Base-by-base conservation (phyloP, 129 eudicot species). In the Rutidosis leptorrhynchoides region DNA sequence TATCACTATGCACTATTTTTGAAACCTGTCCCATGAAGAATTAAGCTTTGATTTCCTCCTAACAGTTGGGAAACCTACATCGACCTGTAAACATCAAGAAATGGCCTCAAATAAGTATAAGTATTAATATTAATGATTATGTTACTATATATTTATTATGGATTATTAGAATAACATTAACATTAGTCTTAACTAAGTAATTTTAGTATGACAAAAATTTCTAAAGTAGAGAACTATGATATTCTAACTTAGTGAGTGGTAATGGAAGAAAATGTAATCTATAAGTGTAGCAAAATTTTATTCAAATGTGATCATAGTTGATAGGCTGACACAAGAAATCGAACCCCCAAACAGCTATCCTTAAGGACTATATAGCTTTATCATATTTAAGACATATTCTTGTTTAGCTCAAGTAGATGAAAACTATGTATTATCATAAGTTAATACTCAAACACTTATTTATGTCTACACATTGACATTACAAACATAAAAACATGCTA, bases 11-110 rank as follows among this genome's bases (percentile, higher is more conserved):
- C 16, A 12, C 1, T 33, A 48, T 57, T 62, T 69, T n/a, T n/a
- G n/a, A 19, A 65, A 89, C 96, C 86, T 89, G 72, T 84, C 70
- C 90, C 94, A 85, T 32, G 94, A 83, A 25, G 90, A 74, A 79
- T 68, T 70, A 7, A 57, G 65, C 27, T 64, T 85, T 72, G 90
- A 79, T 74, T 82, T 81, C 83, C 74, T 87, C 49, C 90, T 84
- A 24, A 74, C 27, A 37, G 73, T 8, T 65, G 86, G 88, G 33
- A 81, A 85, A 64, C 82, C 88, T 63, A 81, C 37, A 68, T 69
- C 88, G 67, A 89, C 78, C 94, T 89, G 83, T 20, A 57, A 2
- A 52, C n/a, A 37, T 78, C 46, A 77, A 28, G 12, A 56, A 67
- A 19, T 21, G 7, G 6, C 22, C 19, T 45, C 4, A 46, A 15